Evolutionary conservation across 345 rosid genomes (phyloP).

Genomic region (Salix suchowensis): DNA sequence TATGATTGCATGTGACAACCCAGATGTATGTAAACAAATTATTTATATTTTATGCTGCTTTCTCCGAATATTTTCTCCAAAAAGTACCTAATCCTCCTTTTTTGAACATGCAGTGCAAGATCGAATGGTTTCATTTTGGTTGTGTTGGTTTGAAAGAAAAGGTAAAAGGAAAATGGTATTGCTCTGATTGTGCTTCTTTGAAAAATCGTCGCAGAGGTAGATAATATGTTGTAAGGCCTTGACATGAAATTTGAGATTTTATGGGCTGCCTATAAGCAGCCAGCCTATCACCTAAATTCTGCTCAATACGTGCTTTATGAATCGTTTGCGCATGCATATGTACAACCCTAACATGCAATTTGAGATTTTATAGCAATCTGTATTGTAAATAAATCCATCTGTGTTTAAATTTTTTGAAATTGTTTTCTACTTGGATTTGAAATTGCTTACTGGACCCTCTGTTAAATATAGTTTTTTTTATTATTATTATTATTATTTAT

Average conservation of each 20-base stretch:
- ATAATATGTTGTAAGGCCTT: slow-evolving; percentile 13
- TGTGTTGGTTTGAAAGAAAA: slow-evolving; percentile 87
- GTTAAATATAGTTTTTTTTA: too few relatives aligned
- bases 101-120: slow-evolving; percentile 63
- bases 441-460: too few relatives aligned
- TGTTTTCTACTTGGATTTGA: too few relatives aligned
- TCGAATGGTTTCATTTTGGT: slow-evolving; percentile 97
- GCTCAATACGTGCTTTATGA: background rate
- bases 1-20: slow-evolving; percentile 96
- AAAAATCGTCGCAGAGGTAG: slow-evolving; percentile 73
- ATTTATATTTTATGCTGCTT: background rate
- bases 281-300: background rate
- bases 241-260: background rate
- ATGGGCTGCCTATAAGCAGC: background rate
- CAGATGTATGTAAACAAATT: slow-evolving; percentile 47
- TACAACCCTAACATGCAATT: background rate
- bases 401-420: background rate
- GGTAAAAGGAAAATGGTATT: slow-evolving; percentile 93
- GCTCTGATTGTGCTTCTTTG: slow-evolving; percentile 64
- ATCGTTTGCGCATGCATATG: background rate
- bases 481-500: too few relatives aligned
- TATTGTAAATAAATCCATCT: background rate
- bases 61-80: too few relatives aligned
- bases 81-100: background rate
- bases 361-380: background rate